These are phyloP conservation scores for Hippophae tibetana DNA, from an alignment of 306 rosid genomes.

Conservation along the genomic window DNA sequence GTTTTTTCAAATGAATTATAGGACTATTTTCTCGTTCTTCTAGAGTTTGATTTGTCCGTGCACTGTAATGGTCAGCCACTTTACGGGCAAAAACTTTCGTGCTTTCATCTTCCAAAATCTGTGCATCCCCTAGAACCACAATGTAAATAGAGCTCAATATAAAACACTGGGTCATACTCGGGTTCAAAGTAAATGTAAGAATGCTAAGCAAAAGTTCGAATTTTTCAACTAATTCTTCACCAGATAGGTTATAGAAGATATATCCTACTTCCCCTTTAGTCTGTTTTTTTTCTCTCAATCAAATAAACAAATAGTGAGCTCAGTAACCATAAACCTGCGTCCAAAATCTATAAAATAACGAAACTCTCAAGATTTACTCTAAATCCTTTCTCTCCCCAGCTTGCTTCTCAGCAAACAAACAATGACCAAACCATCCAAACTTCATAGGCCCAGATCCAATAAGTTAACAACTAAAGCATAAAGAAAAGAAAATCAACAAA, in stretches of 20 bases:
- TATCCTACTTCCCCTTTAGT: constrained; percentile 1
- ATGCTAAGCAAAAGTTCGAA: neutral
- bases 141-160: constrained; percentile 9
- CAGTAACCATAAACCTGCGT: constrained; percentile 2
- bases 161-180: constrained; percentile 6
- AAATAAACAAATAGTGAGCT: constrained; percentile 6
- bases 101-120: constrained; percentile 82
- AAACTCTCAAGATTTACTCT: neutral
- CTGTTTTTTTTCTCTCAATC: neutral
- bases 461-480: constrained; percentile 6
- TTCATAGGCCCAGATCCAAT: constrained; percentile 28
- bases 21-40: constrained; percentile 91
- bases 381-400: neutral
- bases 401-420: constrained; percentile 19
- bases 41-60: constrained; percentile 81
- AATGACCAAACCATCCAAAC: constrained; percentile 14
- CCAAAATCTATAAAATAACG: neutral
- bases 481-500: constrained; percentile 17
- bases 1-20: constrained; percentile 83
- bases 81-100: constrained; percentile 69
- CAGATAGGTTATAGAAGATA: neutral
- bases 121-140: constrained; percentile 47
- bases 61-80: constrained; percentile 94
- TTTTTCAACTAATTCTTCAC: constrained; percentile 9
- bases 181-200: constrained; percentile 1